Evolutionary conservation across 805 yeast species (phyloP), one percentile per base, ranked within the genome.

Genomic region (Metschnikowia amazonensis): DNA sequence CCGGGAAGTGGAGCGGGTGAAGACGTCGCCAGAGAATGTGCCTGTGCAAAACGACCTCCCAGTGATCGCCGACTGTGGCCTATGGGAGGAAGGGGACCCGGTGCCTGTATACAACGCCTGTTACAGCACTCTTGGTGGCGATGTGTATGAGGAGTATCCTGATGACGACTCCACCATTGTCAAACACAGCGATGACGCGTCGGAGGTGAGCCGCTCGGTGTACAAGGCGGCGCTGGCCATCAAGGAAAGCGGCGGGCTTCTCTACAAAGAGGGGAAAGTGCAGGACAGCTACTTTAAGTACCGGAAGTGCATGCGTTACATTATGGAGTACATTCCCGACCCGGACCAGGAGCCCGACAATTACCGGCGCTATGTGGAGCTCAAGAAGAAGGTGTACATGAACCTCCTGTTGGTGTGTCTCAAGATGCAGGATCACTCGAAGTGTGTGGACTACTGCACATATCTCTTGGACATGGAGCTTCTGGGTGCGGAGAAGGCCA

Each of bases 271-370:
- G 31, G 79, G 79, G 11, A 74, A 74, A 25, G 68, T 60, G 40
- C 53, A 69, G 27, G 75, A 80, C 33, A 83, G 92, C 0, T 64
- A 72, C 13, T 70, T 80, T 51, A 86, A 86, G 60, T 86, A 83
- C 60, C 68, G 60, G 32, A 86, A 86, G 60, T 74, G 88, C 9
- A 61, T 84, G 44, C 68, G 89, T 47, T 86, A 86, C 55, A 76
- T 83, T 28, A 81, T 82, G 70, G 92, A 84, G 62, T 78, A 75
- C 52, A 71, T 82, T 13, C 94, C 95, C 0, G 94, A 85, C 55
- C 64, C 66, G 28, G 89, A 82, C 36, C 74, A 75, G 23, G 84
- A 82, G 53, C 75, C 80, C 11, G 77, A 75, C 17, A 69, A 74
- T 63, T 72, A 66, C 52, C 52, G 54, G 4, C 75, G 77, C 51